A percentile compares a stretch with the other conserved stretches of the same genome.
These are phyloP conservation scores for Pichia sp. DNA, from an alignment of 1,139 yeast genomes.

Conservation along the genomic window DNA sequence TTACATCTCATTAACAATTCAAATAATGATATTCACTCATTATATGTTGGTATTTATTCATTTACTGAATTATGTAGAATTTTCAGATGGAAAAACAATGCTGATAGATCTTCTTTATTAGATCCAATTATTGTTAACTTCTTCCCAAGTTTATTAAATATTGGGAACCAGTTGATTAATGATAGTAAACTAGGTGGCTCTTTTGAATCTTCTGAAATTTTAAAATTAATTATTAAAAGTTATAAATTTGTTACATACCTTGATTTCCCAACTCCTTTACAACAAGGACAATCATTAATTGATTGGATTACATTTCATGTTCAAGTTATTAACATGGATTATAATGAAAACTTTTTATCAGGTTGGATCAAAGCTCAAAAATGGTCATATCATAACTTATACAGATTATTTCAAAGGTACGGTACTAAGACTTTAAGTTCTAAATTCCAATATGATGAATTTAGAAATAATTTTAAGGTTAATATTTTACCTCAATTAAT, in stretches of 20 bases:
- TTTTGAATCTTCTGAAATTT: slow-evolving; percentile 57
- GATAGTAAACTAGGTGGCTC: slow-evolving; percentile 36
- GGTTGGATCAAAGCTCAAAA: slow-evolving; percentile 79
- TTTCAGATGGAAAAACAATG: slow-evolving; percentile 71
- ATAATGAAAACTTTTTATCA: slow-evolving; percentile 47
- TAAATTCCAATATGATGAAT: slow-evolving; percentile 47
- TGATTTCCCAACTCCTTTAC: slow-evolving; percentile 70
- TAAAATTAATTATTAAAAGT: slow-evolving; percentile 67
- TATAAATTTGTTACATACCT: slow-evolving; percentile 78
- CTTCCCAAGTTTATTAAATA: slow-evolving; percentile 62
- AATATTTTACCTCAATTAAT: slow-evolving; percentile 73
- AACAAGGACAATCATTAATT: slow-evolving; percentile 48
- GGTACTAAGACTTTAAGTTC: slow-evolving; percentile 47
- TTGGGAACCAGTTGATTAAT: slow-evolving; percentile 55
- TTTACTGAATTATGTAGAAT: slow-evolving; percentile 69
- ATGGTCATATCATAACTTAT: slow-evolving; percentile 82
- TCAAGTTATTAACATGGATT: slow-evolving; percentile 52
- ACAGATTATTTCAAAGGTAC: slow-evolving; percentile 69
- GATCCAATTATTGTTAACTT: slow-evolving; percentile 57
- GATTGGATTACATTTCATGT: slow-evolving; percentile 81
- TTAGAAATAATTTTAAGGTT: slow-evolving; percentile 41
- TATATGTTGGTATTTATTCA: slow-evolving; percentile 74
- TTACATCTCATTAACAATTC: slow-evolving; percentile 46
- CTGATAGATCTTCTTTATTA: slow-evolving; percentile 45
- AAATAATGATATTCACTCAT: slow-evolving; percentile 45